phyloP scores from a whole-genome alignment of 345 rosid species.

The Brassica rapa region DNA sequence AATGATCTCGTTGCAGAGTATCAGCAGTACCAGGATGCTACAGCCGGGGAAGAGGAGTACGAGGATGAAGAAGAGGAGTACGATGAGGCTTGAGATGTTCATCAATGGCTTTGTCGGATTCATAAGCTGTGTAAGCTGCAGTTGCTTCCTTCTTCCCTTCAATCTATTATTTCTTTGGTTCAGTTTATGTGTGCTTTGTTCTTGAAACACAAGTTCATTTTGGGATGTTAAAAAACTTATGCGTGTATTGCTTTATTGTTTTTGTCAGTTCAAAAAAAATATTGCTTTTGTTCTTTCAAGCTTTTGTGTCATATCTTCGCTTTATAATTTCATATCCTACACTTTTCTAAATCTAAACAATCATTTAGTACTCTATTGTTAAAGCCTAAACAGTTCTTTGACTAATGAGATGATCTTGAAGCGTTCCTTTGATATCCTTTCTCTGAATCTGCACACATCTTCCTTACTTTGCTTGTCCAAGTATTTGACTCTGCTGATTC shows the following conservation, averaged over 20 bases:
- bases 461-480: constrained; percentile 27
- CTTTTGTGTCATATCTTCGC: background rate
- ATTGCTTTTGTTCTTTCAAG: constrained; percentile 30
- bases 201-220: constrained; percentile 28
- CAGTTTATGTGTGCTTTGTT: constrained; percentile 34
- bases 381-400: background rate
- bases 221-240: constrained; percentile 27
- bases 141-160: constrained; percentile 20
- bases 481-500: constrained; percentile 10
- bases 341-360: background rate
- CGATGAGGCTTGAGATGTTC: constrained; percentile 25
- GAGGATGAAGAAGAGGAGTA: constrained; percentile 42
- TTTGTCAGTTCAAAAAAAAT: constrained; percentile 33
- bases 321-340: background rate
- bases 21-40: constrained; percentile 51
- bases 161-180: background rate
- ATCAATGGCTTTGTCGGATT: constrained; percentile 4
- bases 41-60: constrained; percentile 44
- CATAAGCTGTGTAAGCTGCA: constrained; percentile 37
- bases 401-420: constrained; percentile 18
- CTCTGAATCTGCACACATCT: constrained; percentile 54
- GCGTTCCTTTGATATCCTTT: constrained; percentile 3
- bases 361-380: background rate
- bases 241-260: constrained; percentile 40
- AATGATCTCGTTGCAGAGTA: constrained; percentile 49